Conservation (phyloP, 108 stramenopile species). For the Skeletonema marinoi region DNA sequence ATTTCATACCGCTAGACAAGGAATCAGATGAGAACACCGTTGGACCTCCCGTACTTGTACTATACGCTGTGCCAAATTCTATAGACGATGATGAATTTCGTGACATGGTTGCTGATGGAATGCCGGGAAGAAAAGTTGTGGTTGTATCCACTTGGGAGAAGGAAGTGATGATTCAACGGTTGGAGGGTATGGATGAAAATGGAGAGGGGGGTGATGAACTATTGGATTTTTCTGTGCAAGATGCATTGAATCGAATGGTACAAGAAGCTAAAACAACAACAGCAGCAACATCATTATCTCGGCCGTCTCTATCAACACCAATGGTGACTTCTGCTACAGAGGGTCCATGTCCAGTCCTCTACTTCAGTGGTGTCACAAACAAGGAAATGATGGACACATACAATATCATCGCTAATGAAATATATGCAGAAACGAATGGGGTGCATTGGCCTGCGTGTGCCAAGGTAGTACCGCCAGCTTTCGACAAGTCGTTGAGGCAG, state of each 20-base stretch:
- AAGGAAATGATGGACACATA: conserved; percentile 79
- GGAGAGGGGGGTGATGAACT: conserved; percentile 18
- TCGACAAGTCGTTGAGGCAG: conserved; percentile 63
- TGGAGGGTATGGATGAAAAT: conserved; percentile 18
- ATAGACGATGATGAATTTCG: conserved; percentile 61
- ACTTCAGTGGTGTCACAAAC: conserved; percentile 72
- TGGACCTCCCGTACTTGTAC: conserved; percentile 67
- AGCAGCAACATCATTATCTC: neutral
- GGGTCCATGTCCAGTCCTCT: conserved; percentile 48
- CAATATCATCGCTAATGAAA: conserved; percentile 62
- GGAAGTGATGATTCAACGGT: conserved; percentile 23
- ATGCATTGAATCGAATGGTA: conserved; percentile 43
- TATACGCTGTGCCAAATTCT: conserved; percentile 61
- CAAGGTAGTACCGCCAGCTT: conserved; percentile 68
- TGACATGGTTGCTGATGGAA: conserved; percentile 73
- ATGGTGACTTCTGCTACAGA: neutral
- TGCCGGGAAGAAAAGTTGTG: conserved; percentile 35
- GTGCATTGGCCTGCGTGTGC: conserved; percentile 65
- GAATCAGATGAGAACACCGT: conserved; percentile 21
- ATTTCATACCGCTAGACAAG: conserved; percentile 59
- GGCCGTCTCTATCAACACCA: neutral
- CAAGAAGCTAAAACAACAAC: neutral
- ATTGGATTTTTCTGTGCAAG: conserved; percentile 51
- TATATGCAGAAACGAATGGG: conserved; percentile 63
- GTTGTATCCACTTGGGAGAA: neutral